phyloP scores from a whole-genome alignment of 331 rosid species.

The Phaseolus coccineus region DNA sequence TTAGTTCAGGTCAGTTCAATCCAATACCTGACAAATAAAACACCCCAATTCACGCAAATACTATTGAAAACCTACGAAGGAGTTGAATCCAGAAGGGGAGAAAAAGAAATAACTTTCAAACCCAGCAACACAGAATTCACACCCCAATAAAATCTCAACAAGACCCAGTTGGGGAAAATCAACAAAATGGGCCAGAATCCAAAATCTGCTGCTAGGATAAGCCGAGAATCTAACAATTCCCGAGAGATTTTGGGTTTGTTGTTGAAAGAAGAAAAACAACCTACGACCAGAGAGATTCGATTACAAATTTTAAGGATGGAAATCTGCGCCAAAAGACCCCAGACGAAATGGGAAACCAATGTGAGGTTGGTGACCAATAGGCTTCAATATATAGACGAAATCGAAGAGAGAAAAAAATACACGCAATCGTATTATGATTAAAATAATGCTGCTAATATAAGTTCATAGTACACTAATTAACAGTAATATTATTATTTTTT shows the following conservation, averaged over 20 bases:
- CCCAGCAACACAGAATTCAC: constrained; percentile 11
- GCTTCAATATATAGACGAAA: constrained; percentile 52
- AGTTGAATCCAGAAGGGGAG: constrained; percentile 25
- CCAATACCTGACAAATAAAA: constrained; percentile 25
- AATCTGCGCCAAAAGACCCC: constrained; percentile 24
- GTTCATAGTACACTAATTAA: neutral
- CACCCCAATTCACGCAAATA: constrained; percentile 30
- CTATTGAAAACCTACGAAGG: neutral
- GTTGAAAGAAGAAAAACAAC: constrained; percentile 7
- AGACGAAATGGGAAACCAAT: neutral
- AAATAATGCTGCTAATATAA: neutral
- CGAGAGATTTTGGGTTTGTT: constrained; percentile 1
- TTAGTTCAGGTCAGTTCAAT: constrained; percentile 26
- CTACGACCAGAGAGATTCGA: neutral
- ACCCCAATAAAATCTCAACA: constrained; percentile 24
- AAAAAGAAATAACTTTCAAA: constrained; percentile 41
- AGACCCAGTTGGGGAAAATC: constrained; percentile 43
- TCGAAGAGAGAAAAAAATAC: constrained; percentile 30
- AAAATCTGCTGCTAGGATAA: constrained; percentile 13
- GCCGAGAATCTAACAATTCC: constrained; percentile 33
- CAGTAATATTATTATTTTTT: too few species aligned
- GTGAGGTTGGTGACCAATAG: constrained; percentile 28
- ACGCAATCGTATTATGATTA: constrained; percentile 43
- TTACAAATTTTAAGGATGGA: neutral
- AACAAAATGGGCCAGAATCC: constrained; percentile 32